Base-by-base conservation (phyloP, 768 basidiomycete genomes). In the Sistotremastrum niveocremeum region DNA sequence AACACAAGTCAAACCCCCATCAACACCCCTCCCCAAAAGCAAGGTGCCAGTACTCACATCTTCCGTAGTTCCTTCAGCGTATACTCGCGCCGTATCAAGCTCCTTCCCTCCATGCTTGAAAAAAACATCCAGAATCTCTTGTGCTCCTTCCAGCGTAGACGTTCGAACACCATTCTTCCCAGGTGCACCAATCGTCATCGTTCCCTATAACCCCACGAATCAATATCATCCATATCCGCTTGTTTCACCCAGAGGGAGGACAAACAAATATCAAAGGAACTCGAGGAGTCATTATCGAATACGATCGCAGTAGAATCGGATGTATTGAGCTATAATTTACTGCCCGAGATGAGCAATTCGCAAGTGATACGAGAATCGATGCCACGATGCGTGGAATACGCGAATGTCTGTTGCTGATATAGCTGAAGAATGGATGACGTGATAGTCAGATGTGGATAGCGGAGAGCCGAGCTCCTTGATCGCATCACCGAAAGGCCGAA, bases 41-140 rank as follows among this genome's bases (percentile, higher is more conserved):
- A 20, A 20, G 2, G 20, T 9, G 41, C 42, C 7, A 6, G 29
- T 2, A 42, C 60, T 6, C 36, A 70, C 73, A 55, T 66, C 64
- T 55, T 82, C 77, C 5, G 75, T 74, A 0, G 77, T 77, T 1
- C 76, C 74, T 29, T 64, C 65, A 7, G 60, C 65, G 46, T 80
- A 77, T 5, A 63, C 53, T 11, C 73, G 63, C 6, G 75, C 69
- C 0, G 73, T 72, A 48, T 79, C 76, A 28, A 78, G 57, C 52
- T 72, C 69, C 6, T 52, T 61, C 46, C 71, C 62, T 3, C 70
- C 71, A 39, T 66, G 56, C 9, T 53, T 51, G 40, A 68, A 60
- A 57, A 71, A 72, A 3, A 60, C 53, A 33, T 74, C 64, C 41
- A 77, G 48, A 40, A 76, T 67, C 38, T 65, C 64, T 49, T 72